Conservation (phyloP, 2,329 filamentous ascomycete genomes). For the Ramularia endophylla region DNA sequence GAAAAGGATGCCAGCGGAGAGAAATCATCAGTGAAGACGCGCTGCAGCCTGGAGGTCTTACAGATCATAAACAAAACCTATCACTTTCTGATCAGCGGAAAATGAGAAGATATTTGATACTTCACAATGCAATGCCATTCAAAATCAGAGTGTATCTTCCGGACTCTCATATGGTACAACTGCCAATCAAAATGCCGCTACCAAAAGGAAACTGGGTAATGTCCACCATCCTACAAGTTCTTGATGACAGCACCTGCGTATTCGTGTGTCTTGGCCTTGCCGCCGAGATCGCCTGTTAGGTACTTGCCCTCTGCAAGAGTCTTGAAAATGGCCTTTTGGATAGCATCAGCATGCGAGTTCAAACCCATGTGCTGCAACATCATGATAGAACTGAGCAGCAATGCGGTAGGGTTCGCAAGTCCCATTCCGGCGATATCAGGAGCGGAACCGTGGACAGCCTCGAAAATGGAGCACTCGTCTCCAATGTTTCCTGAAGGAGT, state of each 20-base stretch:
- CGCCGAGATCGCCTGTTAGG: constrained; percentile 92
- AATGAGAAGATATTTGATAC: too few relatives aligned
- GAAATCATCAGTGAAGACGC: too few relatives aligned
- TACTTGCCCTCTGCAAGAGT: constrained; percentile 92
- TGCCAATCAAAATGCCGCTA: too few relatives aligned
- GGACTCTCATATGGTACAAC: too few relatives aligned
- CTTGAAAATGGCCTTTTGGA: constrained; percentile 92
- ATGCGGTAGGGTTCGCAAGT: constrained; percentile 93
- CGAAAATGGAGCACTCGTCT: constrained; percentile 99
- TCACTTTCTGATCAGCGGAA: too few relatives aligned
- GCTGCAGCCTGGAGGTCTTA: too few relatives aligned
- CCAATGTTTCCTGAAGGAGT: constrained; percentile 98
- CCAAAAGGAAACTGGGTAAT: too few relatives aligned
- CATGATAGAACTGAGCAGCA: constrained; percentile 96
- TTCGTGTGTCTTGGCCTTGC: constrained; percentile 92
- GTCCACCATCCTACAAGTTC: constrained; percentile 37
- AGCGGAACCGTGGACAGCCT: constrained; percentile 96
- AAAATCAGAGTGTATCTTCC: too few relatives aligned
- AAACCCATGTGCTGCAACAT: constrained; percentile 99
- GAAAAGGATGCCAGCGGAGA: too few relatives aligned
- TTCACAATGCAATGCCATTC: too few relatives aligned
- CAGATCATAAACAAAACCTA: too few relatives aligned
- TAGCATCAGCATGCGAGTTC: constrained; percentile 72
- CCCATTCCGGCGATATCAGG: constrained; percentile 95
- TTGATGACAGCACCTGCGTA: constrained; percentile 89